Evolutionary conservation across 139 green algal genomes (phyloP), one percentile per base, ranked within the genome.

Genomic region (Auxenochlorella pyrenoidosa): DNA sequence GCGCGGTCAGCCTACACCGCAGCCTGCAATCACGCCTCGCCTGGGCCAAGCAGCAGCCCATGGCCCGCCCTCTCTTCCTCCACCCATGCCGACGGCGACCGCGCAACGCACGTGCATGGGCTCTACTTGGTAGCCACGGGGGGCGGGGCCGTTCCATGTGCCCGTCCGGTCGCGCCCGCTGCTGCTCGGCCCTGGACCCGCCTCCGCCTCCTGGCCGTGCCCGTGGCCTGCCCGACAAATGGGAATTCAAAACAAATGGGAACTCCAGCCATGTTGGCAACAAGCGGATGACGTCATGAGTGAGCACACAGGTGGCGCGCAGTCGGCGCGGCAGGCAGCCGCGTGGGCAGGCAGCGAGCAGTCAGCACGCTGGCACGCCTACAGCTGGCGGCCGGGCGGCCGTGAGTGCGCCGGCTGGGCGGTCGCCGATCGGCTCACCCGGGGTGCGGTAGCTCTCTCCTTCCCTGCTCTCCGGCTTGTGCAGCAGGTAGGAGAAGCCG

Each of bases 101-200:
- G n/a, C n/a, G n/a, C n/a, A n/a, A n/a, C 78, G 60, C 87, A 89
- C 82, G 83, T 90, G 83, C 58, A 73, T 84, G 41, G 84, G 88
- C 78, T 77, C 28, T 32, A 66, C 75, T 28, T 79, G 58, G 54
- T 85, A 86, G 36, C 94, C 94, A 5, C 60, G n/a, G 0, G 95
- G 95, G 15, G 95, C 95, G 22, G 95, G 92, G n/a, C 95, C 95
- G 65, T 97, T 93, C 95, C 95, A 98, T 0, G 90, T 94, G 40
- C 95, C 95, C 0, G 93, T 96, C 16, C 91, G 89, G 10, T 92
- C 94, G 88, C 75, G 59, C 28, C 75, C 60, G 59, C 58, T 75
- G 54, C 60, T 38, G 54, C 66, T 72, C 36, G 80, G 79, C 65
- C 68, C 59, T n/a, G 66, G 44, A 44, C 66, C 28, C 18, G 54